A percentile compares a stretch with the other conserved stretches of the same genome.
Evolutionary conservation across 345 rosid genomes (phyloP).

Genomic region (Zanthoxylum bungeanum): DNA sequence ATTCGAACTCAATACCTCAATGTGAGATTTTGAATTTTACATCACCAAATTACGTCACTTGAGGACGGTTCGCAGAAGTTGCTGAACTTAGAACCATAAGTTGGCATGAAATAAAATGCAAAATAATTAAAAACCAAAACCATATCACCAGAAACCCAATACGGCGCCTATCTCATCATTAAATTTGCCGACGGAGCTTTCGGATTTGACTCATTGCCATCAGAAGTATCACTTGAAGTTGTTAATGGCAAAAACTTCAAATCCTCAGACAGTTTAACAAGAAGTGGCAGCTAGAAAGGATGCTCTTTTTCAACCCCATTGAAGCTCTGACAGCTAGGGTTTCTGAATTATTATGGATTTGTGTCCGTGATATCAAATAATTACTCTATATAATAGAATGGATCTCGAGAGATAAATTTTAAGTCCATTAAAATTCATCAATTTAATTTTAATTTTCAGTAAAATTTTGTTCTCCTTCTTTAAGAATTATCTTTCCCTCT

Average conservation of each 20-base stretch:
- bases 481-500: no score
- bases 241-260: conserved; percentile 13
- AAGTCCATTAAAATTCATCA: no score
- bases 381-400: no score
- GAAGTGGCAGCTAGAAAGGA: conserved; percentile 21
- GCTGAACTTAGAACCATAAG: conserved; percentile 42
- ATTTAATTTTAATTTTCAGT: no score
- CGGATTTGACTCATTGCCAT: conserved; percentile 44
- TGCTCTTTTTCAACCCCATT: conserved; percentile 10
- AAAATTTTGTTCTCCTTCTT: no score
- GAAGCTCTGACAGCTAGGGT: conserved; percentile 11
- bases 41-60: no score
- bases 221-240: conserved; percentile 30
- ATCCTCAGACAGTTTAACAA: conserved; percentile 20
- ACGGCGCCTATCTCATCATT: conserved; percentile 40
- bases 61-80: conserved; percentile 42
- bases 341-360: no score
- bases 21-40: no score
- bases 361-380: no score
- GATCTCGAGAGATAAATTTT: no score
- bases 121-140: conserved; percentile 21
- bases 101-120: conserved; percentile 41
- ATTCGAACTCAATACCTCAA: no score
- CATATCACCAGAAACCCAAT: conserved; percentile 34
- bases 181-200: conserved; percentile 33